Conservation (phyloP, 2,329 filamentous ascomycete genomes). For the Camptophora hylomeconis region DNA sequence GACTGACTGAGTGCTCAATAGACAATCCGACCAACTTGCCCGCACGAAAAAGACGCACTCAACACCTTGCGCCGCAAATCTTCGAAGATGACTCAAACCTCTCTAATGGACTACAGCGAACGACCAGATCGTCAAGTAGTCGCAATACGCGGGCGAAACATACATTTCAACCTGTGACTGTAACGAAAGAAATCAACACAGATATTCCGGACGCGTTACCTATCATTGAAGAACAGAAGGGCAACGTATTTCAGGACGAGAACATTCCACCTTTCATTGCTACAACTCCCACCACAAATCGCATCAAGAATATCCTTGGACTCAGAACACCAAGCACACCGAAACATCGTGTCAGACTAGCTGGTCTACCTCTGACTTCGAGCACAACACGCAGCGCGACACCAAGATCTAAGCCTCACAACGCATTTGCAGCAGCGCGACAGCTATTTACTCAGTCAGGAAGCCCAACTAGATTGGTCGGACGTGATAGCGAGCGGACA, state of each 20-base stretch:
- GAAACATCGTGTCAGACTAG: slow-evolving; percentile 67
- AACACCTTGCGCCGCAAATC: slow-evolving; percentile 28
- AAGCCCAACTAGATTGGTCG: slow-evolving; percentile 61
- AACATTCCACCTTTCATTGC: slow-evolving; percentile 27
- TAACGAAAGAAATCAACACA: slow-evolving; percentile 16
- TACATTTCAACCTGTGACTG: slow-evolving; percentile 26
- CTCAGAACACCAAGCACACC: slow-evolving; percentile 62
- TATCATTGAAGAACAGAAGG: slow-evolving; percentile 56
- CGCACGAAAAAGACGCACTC: slow-evolving; percentile 33
- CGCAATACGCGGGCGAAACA: slow-evolving; percentile 36
- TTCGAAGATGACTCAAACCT: slow-evolving; percentile 22
- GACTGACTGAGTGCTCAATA: slow-evolving; percentile 4
- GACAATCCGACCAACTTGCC: slow-evolving; percentile 11
- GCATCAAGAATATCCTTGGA: slow-evolving; percentile 66
- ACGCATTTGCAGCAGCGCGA: slow-evolving; percentile 74
- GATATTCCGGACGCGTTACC: slow-evolving; percentile 12
- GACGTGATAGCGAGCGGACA: slow-evolving; percentile 55
- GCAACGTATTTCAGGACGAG: slow-evolving; percentile 32
- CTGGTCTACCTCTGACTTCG: slow-evolving; percentile 62
- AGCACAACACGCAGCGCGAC: slow-evolving; percentile 63
- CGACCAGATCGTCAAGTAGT: slow-evolving; percentile 19
- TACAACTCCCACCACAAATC: slow-evolving; percentile 43
- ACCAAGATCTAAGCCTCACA: slow-evolving; percentile 52
- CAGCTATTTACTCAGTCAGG: slow-evolving; percentile 75
- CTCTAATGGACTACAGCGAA: slow-evolving; percentile 5